Evolutionary conservation across 805 yeast genomes (phyloP).

Genomic region (Metschnikowia kunwiensis): DNA sequence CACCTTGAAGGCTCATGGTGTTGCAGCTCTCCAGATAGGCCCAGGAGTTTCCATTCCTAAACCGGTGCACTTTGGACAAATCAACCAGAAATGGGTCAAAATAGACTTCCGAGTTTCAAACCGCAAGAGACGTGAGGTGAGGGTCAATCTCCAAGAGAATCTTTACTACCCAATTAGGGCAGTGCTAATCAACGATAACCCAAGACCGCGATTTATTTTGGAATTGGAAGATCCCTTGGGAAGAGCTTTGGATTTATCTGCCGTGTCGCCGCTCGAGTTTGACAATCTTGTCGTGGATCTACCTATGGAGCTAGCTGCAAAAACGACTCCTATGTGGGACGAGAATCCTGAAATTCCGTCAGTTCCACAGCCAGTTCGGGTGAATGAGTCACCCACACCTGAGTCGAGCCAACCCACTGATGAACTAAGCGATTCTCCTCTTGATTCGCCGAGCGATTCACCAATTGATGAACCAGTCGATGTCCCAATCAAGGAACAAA

Average conservation of each 20-base stretch:
- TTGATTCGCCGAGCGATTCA: no score
- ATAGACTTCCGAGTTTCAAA: not conserved
- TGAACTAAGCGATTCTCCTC: no score
- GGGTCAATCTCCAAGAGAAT: not conserved
- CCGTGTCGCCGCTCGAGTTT: not conserved
- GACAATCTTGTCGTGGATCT: no score
- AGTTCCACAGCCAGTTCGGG: no score
- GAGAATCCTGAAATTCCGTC: no score
- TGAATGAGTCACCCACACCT: no score
- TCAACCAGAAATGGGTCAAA: constrained; percentile 1
- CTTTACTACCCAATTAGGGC: not conserved
- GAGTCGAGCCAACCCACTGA: no score
- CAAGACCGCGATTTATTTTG: not conserved
- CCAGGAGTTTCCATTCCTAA: not conserved
- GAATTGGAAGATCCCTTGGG: not conserved
- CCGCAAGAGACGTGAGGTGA: not conserved
- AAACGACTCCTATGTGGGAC: no score
- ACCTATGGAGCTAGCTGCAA: no score
- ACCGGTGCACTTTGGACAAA: not conserved
- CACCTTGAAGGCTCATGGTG: not conserved
- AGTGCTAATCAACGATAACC: not conserved
- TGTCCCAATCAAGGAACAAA: no score
- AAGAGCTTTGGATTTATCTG: not conserved
- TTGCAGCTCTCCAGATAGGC: not conserved
- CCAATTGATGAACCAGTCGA: no score